Evolutionary conservation across 78 protist species (phyloP).

Genomic region (Pelomyxa schiedti): DNA sequence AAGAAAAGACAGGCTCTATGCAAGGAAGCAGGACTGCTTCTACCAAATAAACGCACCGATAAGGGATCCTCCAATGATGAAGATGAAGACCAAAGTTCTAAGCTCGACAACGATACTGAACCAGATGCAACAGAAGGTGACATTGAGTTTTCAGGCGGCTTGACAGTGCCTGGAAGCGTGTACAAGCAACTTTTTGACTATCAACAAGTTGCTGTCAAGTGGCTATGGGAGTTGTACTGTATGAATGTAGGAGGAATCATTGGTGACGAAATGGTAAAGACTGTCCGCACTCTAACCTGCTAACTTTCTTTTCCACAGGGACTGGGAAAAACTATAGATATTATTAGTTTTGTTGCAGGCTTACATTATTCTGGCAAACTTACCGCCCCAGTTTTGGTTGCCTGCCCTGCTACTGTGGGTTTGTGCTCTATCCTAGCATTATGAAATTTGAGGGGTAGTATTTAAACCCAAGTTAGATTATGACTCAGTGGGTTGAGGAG

Average conservation of each 20-base stretch:
- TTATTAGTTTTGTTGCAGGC: conserved; percentile 50
- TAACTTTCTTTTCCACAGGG: conserved; percentile 15
- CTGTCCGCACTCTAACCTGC: neutral
- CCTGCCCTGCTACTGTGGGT: conserved; percentile 79
- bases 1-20: too few relatives aligned
- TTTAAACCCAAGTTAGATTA: neutral
- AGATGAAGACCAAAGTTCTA: too few relatives aligned
- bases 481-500: conserved; percentile 86
- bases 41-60: too few relatives aligned
- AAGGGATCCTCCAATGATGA: too few relatives aligned
- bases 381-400: conserved; percentile 52
- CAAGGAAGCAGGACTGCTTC: too few relatives aligned
- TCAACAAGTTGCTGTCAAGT: conserved; percentile 64
- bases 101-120: too few relatives aligned
- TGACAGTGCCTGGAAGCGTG: conserved; percentile 42
- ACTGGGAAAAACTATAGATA: conserved; percentile 91
- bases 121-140: too few relatives aligned
- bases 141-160: conserved; percentile 23
- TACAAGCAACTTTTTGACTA: conserved; percentile 52
- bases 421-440: neutral
- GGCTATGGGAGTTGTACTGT: conserved; percentile 87
- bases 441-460: neutral
- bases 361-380: conserved; percentile 26
- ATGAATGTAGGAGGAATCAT: conserved; percentile 86
- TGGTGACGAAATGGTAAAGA: conserved; percentile 96